Evolutionary conservation across 192 early-diverging fungal genomes (phyloP).

Genomic region (Backusella westeae): DNA sequence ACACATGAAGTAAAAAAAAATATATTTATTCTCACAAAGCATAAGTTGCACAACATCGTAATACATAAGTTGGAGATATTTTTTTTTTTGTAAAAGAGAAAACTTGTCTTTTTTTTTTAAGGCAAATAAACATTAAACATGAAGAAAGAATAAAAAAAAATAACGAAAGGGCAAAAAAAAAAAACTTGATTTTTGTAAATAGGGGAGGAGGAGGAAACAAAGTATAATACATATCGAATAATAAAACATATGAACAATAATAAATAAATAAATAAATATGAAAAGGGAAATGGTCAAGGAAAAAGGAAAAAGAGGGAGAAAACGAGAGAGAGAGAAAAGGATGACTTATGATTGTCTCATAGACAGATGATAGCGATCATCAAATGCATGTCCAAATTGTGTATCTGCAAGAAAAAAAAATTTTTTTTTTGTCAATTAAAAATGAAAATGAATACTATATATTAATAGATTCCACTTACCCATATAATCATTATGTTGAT

Average conservation of each 20-base stretch:
- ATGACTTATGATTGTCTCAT: constrained; percentile 4
- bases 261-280: neutral
- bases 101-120: neutral
- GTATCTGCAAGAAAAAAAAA: neutral
- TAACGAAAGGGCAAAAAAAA: neutral
- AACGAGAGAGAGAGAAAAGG: neutral
- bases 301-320: neutral
- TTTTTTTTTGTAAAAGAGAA: neutral
- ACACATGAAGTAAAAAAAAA: neutral
- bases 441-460: neutral
- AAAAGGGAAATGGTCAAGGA: neutral
- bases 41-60: neutral
- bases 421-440: neutral
- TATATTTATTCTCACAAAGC: neutral
- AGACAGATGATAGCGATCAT: constrained; percentile 5
- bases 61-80: neutral
- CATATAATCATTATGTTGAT: neutral
- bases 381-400: constrained; percentile 1
- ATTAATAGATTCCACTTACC: neutral
- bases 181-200: neutral
- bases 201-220: neutral
- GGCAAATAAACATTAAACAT: too few relatives aligned
- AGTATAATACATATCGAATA: constrained; percentile 4
- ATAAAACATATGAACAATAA: neutral
- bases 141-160: too few relatives aligned